Evolutionary conservation across 139 green algal species (phyloP).

Genomic region (Chlamydomonas sp.): DNA sequence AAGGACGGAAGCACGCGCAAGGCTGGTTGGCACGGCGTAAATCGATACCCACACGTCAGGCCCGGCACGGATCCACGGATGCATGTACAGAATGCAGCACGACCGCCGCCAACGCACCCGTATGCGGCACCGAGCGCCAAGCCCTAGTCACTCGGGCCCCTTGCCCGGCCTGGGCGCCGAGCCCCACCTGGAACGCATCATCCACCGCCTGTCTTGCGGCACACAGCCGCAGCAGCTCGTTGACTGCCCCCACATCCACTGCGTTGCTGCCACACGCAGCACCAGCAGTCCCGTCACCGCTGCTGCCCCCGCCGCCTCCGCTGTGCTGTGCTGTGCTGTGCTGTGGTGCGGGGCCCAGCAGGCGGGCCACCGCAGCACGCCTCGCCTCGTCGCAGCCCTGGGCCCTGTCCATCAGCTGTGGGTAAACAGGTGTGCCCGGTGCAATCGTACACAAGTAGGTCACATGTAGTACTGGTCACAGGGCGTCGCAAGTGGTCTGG

Average conservation of each 20-base stretch:
- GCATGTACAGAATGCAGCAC: too few species aligned
- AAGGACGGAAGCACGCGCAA: too few species aligned
- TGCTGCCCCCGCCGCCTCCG: neutral
- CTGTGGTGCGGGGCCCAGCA: neutral
- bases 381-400: neutral
- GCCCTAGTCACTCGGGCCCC: too few species aligned
- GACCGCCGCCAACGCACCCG: too few species aligned
- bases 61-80: too few species aligned
- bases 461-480: too few species aligned
- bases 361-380: neutral
- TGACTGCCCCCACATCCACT: neutral
- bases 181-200: neutral
- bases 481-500: too few species aligned
- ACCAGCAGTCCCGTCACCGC: neutral
- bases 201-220: neutral
- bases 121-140: too few species aligned
- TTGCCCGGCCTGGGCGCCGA: too few species aligned
- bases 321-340: too few species aligned
- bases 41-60: neutral
- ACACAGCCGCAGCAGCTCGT: conserved; percentile 16
- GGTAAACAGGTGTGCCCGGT: too few species aligned
- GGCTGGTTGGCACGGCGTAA: neutral
- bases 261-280: neutral
- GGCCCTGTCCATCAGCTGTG: neutral
- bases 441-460: too few species aligned